Base-by-base conservation (phyloP, 768 basidiomycete species). In the Pleurotus cornucopiae region DNA sequence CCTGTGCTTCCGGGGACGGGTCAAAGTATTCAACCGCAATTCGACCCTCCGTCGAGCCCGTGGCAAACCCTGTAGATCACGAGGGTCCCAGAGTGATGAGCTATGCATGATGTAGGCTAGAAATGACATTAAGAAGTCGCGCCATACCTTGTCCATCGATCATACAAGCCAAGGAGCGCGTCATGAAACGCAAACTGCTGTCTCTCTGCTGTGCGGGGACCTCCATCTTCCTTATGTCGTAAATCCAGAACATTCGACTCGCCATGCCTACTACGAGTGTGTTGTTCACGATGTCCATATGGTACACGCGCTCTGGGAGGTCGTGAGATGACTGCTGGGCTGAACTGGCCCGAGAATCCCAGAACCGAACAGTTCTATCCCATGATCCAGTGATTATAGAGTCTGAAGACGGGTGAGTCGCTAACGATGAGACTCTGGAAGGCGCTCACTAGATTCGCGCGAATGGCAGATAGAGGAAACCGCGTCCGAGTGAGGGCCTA, bases 11-110 rank as follows among this genome's bases (percentile, higher is more conserved):
- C 0, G 86, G 78, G 3, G 82, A 82, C 1, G 91, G 85, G 60
- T 98, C 92, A 62, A 97, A 95, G 69, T 96, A 99, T 69, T 99
- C 97, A 26, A 98, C 94, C 0, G 95, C 94, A 57, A 98, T 97
- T 20, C 97, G 82, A 1, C 97, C 97, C 64, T 99, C 97, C 12
- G 95, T 93, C 0, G 92, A 94, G 0, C 89, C 91, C 0, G 88
- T 92, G 9, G 94, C 94, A 69, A 92, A 99, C 9, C 96, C 94
- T 91, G 63, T 13, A 37, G 49, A 52, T 7, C 49, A 39, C 3
- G 9, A 49, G 1, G 53, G 16, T 48, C 21, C n/a, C 38, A 38
- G 40, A 54, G 25, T 34, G 57, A 48, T 25, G 44, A 21, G 44
- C 30, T 49, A 45, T 16, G 60, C 45, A 20, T 46, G 13, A 53